These are phyloP conservation scores for Diaporthe sp. DNA, from an alignment of 2,329 filamentous ascomycete species.

Conservation along the genomic window DNA sequence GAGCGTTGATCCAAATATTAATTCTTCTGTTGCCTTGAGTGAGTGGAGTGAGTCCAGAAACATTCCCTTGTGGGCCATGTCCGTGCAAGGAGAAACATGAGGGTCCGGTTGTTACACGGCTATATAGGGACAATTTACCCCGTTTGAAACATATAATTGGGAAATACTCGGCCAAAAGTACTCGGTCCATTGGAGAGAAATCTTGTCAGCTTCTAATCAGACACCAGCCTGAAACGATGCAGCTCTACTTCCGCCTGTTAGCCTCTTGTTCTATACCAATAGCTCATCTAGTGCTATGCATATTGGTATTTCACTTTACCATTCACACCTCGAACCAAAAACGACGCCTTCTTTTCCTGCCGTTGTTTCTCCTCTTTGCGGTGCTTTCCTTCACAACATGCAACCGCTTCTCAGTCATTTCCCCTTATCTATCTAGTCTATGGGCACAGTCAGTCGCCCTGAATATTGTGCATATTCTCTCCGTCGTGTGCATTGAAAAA, in stretches of 20 bases:
- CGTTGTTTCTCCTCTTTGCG: not conserved
- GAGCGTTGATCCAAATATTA: not conserved
- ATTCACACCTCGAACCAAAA: not conserved
- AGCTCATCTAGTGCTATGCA: not conserved
- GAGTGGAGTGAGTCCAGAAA: not conserved
- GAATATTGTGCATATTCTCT: conserved; percentile 2
- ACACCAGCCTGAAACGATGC: not conserved
- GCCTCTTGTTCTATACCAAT: not conserved
- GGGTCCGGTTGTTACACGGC: not conserved
- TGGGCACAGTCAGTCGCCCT: conserved; percentile 24
- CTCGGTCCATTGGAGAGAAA: not conserved
- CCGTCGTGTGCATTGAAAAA: not conserved
- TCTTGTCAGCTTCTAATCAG: not conserved
- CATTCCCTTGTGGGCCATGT: not conserved
- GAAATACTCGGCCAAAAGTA: not conserved
- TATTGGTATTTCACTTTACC: not conserved
- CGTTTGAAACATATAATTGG: not conserved
- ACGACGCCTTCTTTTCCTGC: not conserved
- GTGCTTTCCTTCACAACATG: conserved; percentile 1
- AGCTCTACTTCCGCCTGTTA: not conserved
- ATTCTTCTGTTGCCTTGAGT: not conserved
- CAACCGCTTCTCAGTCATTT: not conserved
- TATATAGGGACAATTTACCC: not conserved
- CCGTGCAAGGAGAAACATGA: not conserved
- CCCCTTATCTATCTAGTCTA: not conserved